Evolutionary conservation across 768 basidiomycete genomes (phyloP), one percentile per base, ranked within the genome.

Genomic region (Suillus paluster): DNA sequence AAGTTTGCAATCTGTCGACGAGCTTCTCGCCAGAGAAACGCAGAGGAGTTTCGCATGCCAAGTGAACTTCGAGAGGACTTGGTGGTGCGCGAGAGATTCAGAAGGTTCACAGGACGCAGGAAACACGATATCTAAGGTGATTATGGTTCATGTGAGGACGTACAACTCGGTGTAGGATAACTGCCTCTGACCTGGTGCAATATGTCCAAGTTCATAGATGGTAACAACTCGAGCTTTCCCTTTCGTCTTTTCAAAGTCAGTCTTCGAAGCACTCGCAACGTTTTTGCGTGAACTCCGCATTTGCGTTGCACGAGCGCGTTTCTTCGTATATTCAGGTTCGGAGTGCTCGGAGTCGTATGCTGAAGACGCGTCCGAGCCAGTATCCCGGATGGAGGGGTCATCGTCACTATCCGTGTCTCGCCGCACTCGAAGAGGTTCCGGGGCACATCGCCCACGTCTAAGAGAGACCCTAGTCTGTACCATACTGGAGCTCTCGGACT

Each of bases 21-120:
- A 41, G 77, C 76, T 14, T 68, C 60, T 57, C 71, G 19, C 73
- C 74, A 64, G 61, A 74, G 53, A 57, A 73, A 60, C 68, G 61
- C 53, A 64, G 73, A 59, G 61, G 74, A 39, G 59, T 61, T 62
- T 34, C 48, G 61, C 69, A 78, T 75, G 1, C n/a, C n/a, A n/a
- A 84, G 70, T 6, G 80, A 64, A 15, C 57, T 67, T 7, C 79
- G 76, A 33, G 82, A 66, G 34, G 65, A 60, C 60, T 72, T 80
- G 30, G 77, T 77, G 0, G 79, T 77, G 15, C 80, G 73, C 9
- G 82, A 68, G 15, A 83, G 75, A 60, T 70, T 72, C 23, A 81
- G 72, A 8, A 81, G 66, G 60, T 81, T 80, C 53, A 70, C 42
- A 3, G 80, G 82, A 38, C 78, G 68, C 1, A 82, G 68, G 54